A percentile compares a stretch with the other conserved stretches of the same genome.
These are phyloP conservation scores for Hansenula sp. DNA, from an alignment of 1,139 yeast genomes.

Conservation along the genomic window DNA sequence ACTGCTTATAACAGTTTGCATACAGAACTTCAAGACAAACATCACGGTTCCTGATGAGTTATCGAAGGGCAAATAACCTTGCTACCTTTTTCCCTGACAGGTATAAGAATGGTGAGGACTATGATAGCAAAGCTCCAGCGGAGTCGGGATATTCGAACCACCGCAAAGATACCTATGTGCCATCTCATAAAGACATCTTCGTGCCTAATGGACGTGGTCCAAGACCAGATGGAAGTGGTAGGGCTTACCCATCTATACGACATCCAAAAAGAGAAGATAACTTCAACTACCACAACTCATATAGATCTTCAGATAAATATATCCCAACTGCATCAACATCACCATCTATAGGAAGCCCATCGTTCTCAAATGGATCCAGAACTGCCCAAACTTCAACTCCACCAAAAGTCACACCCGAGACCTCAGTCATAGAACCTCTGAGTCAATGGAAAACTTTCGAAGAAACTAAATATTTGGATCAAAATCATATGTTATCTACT, in stretches of 20 bases:
- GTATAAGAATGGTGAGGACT: background rate
- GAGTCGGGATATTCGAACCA: constrained; percentile 1
- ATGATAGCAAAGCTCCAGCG: background rate
- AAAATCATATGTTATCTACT: constrained; percentile 7
- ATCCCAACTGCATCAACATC: background rate
- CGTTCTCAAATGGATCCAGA: background rate
- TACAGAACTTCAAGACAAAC: background rate
- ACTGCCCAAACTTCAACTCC: background rate
- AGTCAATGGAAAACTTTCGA: background rate
- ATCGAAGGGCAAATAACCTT: constrained; percentile 4
- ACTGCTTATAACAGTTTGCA: background rate
- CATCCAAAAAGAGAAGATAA: background rate
- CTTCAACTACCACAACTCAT: background rate
- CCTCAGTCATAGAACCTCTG: background rate
- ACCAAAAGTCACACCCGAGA: background rate
- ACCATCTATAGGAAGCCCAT: background rate
- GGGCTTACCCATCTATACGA: background rate
- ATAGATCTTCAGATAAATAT: background rate
- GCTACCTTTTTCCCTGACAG: constrained; percentile 8
- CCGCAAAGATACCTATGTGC: constrained; percentile 5
- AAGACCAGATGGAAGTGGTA: background rate
- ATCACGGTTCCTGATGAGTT: background rate
- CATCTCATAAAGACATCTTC: constrained; percentile 2
- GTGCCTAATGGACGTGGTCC: background rate
- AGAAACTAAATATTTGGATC: constrained; percentile 3